Base-by-base conservation (phyloP, 2,329 filamentous ascomycete genomes). In the Ascochyta lentis region DNA sequence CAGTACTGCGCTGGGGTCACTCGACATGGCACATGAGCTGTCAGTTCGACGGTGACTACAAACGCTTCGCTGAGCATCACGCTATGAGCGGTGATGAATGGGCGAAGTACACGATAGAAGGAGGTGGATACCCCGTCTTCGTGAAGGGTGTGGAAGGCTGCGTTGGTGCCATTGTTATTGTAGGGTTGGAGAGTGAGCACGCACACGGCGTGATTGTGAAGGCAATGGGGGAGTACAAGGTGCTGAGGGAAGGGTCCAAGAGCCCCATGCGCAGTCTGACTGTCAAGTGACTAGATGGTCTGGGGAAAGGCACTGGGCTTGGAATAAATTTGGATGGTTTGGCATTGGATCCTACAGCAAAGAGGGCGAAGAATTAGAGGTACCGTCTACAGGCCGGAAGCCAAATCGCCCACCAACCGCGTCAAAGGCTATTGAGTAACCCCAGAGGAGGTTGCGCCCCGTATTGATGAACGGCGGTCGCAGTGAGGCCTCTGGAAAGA, bases 201-300 rank as follows among this genome's bases (percentile, higher is more conserved):
- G 90, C 93, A 73, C 91, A 95, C 74, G 86, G 85, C 8, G 84
- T 92, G 34, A 86, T 94, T 67, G 83, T 90, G 0, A 88, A 92
- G 71, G 86, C 85, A 1, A 80, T 92, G 38, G 80, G 80, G 64
- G 83, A 85, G 59, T 82, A 83, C 63, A 80, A 63, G 70, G 69
- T 71, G 54, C 54, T 75, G 52, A 60, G 71, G 31, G 72, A 74
- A 24, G 72, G 71, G 10, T 71, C 66, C 27, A 66, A 63, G 51
- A 74, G 70, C 45, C 72, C 72, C 3, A 70, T 71, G 71, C 58
- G 72, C 31, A 67, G 61, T 23, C 61, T 65, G 60, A 72, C 71
- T 13, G 56, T 72, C 50, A 74, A 73, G 63, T 74, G 69, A 73
- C 63, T 61, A 58, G 40, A 66, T 56, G 58, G 59, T 24, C 46